These are phyloP conservation scores for Neurospora sp. DNA, from an alignment of 2,329 filamentous ascomycete genomes.

Conservation along the genomic window DNA sequence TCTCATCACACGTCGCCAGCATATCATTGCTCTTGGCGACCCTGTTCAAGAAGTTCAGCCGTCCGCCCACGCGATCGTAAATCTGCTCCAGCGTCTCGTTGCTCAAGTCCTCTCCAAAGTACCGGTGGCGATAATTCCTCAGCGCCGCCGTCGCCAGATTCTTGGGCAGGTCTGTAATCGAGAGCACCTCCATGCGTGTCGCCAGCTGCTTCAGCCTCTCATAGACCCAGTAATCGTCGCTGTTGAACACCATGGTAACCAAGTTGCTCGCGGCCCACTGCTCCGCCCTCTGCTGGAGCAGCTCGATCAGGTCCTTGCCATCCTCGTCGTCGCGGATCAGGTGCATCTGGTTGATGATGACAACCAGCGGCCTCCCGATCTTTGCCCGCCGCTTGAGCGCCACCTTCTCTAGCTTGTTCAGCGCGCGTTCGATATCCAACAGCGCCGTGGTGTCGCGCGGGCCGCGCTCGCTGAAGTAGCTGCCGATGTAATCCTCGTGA, in stretches of 20 bases:
- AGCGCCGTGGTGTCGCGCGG: slow-evolving; percentile 86
- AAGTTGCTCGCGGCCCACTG: slow-evolving; percentile 91
- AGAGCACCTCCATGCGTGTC: slow-evolving; percentile 88
- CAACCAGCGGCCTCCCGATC: slow-evolving; percentile 62
- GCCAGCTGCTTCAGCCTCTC: slow-evolving; percentile 87
- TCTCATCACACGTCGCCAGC: slow-evolving; percentile 60
- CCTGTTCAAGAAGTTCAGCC: slow-evolving; percentile 77
- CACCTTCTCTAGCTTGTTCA: slow-evolving; percentile 97
- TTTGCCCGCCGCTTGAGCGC: slow-evolving; percentile 60
- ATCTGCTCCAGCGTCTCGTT: slow-evolving; percentile 58
- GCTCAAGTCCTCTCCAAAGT: slow-evolving; percentile 55
- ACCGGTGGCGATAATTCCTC: slow-evolving; percentile 68
- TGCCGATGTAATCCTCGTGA: slow-evolving; percentile 95
- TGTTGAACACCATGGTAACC: slow-evolving; percentile 89
- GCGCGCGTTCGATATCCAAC: slow-evolving; percentile 87
- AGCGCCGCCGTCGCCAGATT: slow-evolving; percentile 67
- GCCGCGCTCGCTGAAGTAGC: slow-evolving; percentile 87
- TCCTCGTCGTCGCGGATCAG: slow-evolving; percentile 85
- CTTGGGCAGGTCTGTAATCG: slow-evolving; percentile 76
- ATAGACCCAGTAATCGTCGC: slow-evolving; percentile 97
- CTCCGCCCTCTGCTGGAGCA: slow-evolving; percentile 91
- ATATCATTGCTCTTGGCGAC: slow-evolving; percentile 84
- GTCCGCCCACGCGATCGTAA: slow-evolving; percentile 79
- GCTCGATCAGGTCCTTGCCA: slow-evolving; percentile 84
- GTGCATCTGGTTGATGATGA: slow-evolving; percentile 93